A percentile compares a stretch with the other conserved stretches of the same genome.
These are phyloP conservation scores for Phylloboletellus chloephorus DNA, from an alignment of 1,284 basidiomycete species.

Conservation along the genomic window DNA sequence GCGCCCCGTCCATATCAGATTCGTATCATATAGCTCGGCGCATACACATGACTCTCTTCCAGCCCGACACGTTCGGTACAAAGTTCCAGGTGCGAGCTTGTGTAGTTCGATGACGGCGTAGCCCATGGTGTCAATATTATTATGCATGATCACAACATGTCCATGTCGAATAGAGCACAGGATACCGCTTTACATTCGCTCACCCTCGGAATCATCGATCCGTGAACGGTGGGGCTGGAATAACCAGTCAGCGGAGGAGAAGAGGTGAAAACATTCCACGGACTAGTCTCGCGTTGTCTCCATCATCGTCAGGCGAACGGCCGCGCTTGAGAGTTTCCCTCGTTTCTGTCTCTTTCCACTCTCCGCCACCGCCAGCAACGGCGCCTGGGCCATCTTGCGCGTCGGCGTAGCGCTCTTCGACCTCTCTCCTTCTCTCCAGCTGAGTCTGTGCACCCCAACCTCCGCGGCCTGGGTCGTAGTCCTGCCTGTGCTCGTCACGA, in stretches of 20 bases:
- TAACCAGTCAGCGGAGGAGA: slow-evolving; percentile 7
- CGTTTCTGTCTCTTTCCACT: slow-evolving; percentile 66
- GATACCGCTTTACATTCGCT: slow-evolving; percentile 52
- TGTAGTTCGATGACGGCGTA: slow-evolving; percentile 48
- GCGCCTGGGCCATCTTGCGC: slow-evolving; percentile 74
- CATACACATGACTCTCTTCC: slow-evolving; percentile 54
- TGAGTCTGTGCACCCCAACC: slow-evolving; percentile 95
- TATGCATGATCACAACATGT: slow-evolving; percentile 11
- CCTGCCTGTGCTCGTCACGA: slow-evolving; percentile 93
- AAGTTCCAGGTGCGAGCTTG: slow-evolving; percentile 50
- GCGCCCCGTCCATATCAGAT: slow-evolving; percentile 50
- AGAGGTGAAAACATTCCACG: slow-evolving; percentile 22
- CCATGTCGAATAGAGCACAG: slow-evolving; percentile 15
- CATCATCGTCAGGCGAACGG: slow-evolving; percentile 68
- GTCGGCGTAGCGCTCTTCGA: slow-evolving; percentile 88
- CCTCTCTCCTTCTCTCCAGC: slow-evolving; percentile 74
- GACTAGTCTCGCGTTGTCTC: slow-evolving; percentile 51
- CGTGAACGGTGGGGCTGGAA: slow-evolving; percentile 48
- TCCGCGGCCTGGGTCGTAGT: slow-evolving; percentile 93
- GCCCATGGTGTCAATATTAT: slow-evolving; percentile 3
- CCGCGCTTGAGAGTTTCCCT: slow-evolving; percentile 52
- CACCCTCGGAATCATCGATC: slow-evolving; percentile 56
- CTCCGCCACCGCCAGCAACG: slow-evolving; percentile 79
- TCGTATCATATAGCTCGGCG: slow-evolving; percentile 61
- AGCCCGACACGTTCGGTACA: slow-evolving; percentile 33